Percentiles rank a stretch among this genome's conserved stretches.
phyloP scores from a whole-genome alignment of 306 rosid genomes.

The Quercus robur region DNA sequence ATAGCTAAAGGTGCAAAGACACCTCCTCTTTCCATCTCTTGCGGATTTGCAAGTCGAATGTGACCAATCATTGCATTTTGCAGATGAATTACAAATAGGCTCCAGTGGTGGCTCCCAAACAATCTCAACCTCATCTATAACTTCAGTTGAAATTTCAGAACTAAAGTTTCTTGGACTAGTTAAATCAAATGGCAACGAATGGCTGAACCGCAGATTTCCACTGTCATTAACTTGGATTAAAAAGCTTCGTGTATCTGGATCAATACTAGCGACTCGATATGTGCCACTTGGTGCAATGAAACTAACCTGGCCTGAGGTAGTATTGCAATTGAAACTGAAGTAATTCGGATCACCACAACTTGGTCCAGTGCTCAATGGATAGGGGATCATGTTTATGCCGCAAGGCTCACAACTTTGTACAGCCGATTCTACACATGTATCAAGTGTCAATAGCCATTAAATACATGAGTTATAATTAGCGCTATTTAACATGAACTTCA shows the following conservation, averaged over 20 bases:
- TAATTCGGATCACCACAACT: slow-evolving; percentile 46
- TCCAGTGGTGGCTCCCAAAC: slow-evolving; percentile 24
- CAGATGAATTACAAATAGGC: slow-evolving; percentile 22
- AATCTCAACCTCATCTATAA: slow-evolving; percentile 2
- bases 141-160: too few relatives aligned
- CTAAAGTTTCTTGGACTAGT: too few relatives aligned
- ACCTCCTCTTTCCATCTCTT: slow-evolving; percentile 12
- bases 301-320: not conserved
- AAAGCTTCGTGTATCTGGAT: not conserved
- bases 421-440: slow-evolving; percentile 28
- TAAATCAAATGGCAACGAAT: not conserved
- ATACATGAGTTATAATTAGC: too few relatives aligned
- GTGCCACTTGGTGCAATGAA: slow-evolving; percentile 1
- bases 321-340: slow-evolving; percentile 22
- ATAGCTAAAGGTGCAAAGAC: slow-evolving; percentile 28
- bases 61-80: slow-evolving; percentile 26
- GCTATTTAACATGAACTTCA: too few relatives aligned
- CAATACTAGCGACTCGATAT: slow-evolving; percentile 5
- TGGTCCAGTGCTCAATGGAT: slow-evolving; percentile 44
- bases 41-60: slow-evolving; percentile 31
- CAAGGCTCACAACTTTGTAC: slow-evolving; percentile 33
- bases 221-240: too few relatives aligned
- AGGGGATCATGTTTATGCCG: slow-evolving; percentile 43
- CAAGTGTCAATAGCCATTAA: too few relatives aligned
- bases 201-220: too few relatives aligned